Conservation (phyloP, 148 eudicot genomes). For the Oxyria digyna region DNA sequence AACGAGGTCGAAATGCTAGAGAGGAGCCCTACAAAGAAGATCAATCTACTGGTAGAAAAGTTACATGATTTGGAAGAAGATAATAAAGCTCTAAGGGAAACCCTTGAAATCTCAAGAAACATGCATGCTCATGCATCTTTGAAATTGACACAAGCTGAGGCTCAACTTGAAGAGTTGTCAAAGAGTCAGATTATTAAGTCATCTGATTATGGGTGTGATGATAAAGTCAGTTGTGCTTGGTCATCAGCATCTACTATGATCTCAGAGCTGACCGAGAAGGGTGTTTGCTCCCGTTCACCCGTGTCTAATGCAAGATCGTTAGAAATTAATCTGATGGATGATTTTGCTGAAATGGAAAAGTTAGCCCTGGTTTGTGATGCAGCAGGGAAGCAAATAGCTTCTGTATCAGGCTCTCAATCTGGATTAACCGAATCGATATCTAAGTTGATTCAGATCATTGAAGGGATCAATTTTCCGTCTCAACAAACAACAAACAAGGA, state of each 20-base stretch:
- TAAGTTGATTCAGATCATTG: slow-evolving; percentile 47
- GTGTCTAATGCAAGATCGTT: slow-evolving; percentile 24
- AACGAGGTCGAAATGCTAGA: slow-evolving; percentile 51
- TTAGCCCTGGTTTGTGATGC: slow-evolving; percentile 45
- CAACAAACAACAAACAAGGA: not conserved
- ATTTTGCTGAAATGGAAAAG: slow-evolving; percentile 95
- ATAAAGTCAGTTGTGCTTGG: slow-evolving; percentile 49
- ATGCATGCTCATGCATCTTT: slow-evolving; percentile 30
- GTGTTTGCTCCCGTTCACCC: slow-evolving; percentile 14
- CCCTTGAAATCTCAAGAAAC: slow-evolving; percentile 24
- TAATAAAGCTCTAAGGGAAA: slow-evolving; percentile 43
- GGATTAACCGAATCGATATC: slow-evolving; percentile 14
- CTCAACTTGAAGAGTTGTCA: slow-evolving; percentile 30
- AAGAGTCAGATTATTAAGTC: slow-evolving; percentile 17
- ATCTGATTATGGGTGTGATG: slow-evolving; percentile 66
- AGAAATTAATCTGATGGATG: slow-evolving; percentile 85
- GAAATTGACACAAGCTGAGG: slow-evolving; percentile 35
- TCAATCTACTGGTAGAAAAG: slow-evolving; percentile 37
- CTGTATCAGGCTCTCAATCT: not conserved
- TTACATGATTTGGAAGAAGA: slow-evolving; percentile 61
- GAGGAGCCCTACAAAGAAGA: slow-evolving; percentile 34
- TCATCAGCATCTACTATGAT: slow-evolving; percentile 57
- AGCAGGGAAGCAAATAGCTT: not conserved
- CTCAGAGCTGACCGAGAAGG: slow-evolving; percentile 40
- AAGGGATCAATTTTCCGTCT: slow-evolving; percentile 37